Evolutionary conservation across 768 basidiomycete species (phyloP), one percentile per base, ranked within the genome.

Genomic region (Tricholoma hemisulphureum): DNA sequence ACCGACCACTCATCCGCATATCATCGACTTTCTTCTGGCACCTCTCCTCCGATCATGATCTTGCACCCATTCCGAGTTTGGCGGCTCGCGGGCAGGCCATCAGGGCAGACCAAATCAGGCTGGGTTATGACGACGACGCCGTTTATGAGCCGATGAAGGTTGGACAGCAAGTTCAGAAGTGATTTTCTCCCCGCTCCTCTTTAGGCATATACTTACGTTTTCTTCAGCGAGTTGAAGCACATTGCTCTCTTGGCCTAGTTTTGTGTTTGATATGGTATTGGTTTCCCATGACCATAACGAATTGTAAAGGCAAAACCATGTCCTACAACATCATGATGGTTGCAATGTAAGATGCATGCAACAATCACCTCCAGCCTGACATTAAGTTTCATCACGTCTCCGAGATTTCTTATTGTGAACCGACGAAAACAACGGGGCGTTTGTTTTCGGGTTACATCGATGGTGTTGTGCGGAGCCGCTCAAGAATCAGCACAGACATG

Each of bases 11-110:
- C 32, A 92, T 95, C 62, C 88, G 95, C n/a, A 95, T 98, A 61
- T 95, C 94, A 2, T 95, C 93, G 2, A 98, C 95, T 0, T 95
- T 95, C 72, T 97, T 97, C 78, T 96, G 91, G 90, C 93, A 95
- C 67, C 80, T 97, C 11, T 91, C 86, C 0, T 93, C 94, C 1
- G 91, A 95, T 69, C 85, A 83, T 57, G 86, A 91, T 52, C 80
- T 95, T n/a, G 75, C 71, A 7, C 85, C 91, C 2, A 81, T 93
- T 2, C 80, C 83, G 7, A 61, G 69, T 0, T 75, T 95, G 20
- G 63, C 70, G 9, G 72, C 75, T 6, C 80, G 79, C 29, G 84
- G 86, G 2, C 73, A 75, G 13, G 69, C 67, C 7, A 61, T 85
- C 34, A 73, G 77, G 49, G 72, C 77, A 9, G 72, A 77, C 23